Conservation (phyloP, 176 grass and related monocot genomes). For the Otatea glauca region DNA sequence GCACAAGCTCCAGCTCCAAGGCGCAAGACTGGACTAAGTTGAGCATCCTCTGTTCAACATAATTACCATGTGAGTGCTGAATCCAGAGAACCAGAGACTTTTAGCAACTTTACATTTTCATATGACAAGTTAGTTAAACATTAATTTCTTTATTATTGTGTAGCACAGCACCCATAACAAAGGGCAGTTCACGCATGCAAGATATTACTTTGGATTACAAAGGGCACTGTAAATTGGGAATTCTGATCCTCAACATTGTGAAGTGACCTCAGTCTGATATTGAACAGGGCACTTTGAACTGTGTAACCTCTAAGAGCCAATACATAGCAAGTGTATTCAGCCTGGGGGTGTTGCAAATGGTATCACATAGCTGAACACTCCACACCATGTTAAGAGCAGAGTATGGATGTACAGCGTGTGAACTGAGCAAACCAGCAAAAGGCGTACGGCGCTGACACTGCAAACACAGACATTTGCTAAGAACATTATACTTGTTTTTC, state of each 20-base stretch:
- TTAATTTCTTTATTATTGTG: not conserved
- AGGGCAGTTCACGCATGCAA: not conserved
- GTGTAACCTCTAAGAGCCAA: not conserved
- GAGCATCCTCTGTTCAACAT: slow-evolving; percentile 80
- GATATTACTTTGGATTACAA: slow-evolving; percentile 14
- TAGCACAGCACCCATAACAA: not conserved
- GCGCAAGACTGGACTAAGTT: slow-evolving; percentile 76
- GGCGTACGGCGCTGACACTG: not conserved
- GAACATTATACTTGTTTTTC: not conserved
- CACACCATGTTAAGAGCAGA: not conserved
- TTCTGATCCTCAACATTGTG: not conserved
- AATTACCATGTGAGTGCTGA: slow-evolving; percentile 21
- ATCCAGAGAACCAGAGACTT: slow-evolving; percentile 14
- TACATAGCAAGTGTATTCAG: not conserved
- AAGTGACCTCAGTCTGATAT: not conserved
- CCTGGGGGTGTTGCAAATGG: not conserved
- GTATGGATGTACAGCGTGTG: not conserved
- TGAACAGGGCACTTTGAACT: not conserved
- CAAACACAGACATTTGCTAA: too few species aligned
- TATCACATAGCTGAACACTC: not conserved
- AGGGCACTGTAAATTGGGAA: not conserved
- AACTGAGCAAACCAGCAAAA: not conserved
- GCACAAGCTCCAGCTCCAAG: slow-evolving; percentile 98
- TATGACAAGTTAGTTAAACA: not conserved
- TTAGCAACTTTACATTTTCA: not conserved